Evolutionary conservation across 2,329 filamentous ascomycete species (phyloP), one percentile per base, ranked within the genome.

Genomic region (Talaromyces sp.): DNA sequence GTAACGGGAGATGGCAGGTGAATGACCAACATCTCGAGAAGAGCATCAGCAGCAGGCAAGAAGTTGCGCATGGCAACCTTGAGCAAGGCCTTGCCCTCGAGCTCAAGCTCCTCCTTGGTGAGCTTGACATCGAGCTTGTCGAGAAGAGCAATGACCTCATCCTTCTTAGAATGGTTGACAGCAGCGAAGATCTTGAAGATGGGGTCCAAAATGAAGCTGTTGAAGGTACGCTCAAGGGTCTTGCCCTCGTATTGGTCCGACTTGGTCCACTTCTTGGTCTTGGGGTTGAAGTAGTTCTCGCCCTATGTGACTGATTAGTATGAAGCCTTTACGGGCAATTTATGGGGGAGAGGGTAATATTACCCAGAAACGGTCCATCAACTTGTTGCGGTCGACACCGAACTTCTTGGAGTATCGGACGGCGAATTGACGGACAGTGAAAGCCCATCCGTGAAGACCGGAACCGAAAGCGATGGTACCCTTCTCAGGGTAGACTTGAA

Each of bases 201-300:
- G 75, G 94, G 94, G 83, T 99, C 94, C 75, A 99, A 81, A 79
- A 97, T 96, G 85, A 99, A 99, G 87, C 94, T 90, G 86, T 94
- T 96, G 90, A 99, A 99, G 71, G 93, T 91, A 89, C 94, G 94
- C 88, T 97, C 94, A 61, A 96, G 87, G 67, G 80, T 77, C 85
- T 96, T 89, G 76, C 92, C 93, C 74, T 96, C 92, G 76, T 91
- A 82, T 67, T 85, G 89, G 70, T 83, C 83, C 77, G 82, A 85
- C 85, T 90, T 97, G 80, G 92, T 93, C 94, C 94, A 99, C 88
- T 99, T 99, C 91, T 97, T 99, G 85, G 94, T 99, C 83, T 91
- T 86, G 72, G 94, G 91, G 87, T 99, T 97, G 90, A 99, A 99
- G 88, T 86, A 99, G 87, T 92, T 97, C 88, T 99, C 94, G 70